Evolutionary conservation across 495 filamentous ascomycete genomes (phyloP).

Genomic region (Penicillium egyptiacum): DNA sequence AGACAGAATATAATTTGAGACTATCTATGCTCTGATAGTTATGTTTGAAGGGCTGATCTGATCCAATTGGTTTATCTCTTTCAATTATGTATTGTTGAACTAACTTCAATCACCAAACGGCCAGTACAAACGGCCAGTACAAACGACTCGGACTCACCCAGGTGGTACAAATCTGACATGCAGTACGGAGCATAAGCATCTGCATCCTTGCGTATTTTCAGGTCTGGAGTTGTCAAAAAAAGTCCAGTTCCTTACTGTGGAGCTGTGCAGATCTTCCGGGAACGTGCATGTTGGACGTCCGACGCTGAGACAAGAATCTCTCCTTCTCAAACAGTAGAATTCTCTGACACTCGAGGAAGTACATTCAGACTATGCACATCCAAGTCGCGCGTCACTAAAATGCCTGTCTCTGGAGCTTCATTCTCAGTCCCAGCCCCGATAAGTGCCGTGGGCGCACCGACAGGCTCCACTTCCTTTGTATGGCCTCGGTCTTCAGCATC

Average conservation of each 20-base stretch:
- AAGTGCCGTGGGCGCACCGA: not conserved
- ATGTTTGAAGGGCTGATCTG: not conserved
- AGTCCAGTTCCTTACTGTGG: not conserved
- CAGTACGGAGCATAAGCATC: constrained; percentile 3
- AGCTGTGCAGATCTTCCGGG: constrained; percentile 2
- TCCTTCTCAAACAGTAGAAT: not conserved
- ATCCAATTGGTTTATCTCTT: not conserved
- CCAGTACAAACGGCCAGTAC: not conserved
- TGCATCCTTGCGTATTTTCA: not conserved
- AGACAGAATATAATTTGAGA: too few species aligned
- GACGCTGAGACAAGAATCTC: not conserved
- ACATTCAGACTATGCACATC: constrained; percentile 6
- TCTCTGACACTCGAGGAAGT: not conserved
- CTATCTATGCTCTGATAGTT: too few species aligned
- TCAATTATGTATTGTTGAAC: not conserved
- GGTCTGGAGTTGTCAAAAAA: not conserved
- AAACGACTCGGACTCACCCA: not conserved
- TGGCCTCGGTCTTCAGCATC: not conserved
- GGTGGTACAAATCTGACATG: constrained; percentile 7
- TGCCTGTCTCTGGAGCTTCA: not conserved
- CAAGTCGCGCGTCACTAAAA: constrained; percentile 8
- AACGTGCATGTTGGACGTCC: not conserved
- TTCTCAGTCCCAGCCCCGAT: not conserved
- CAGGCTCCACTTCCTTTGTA: not conserved
- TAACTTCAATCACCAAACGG: not conserved